Evolutionary conservation across 768 basidiomycete species (phyloP).

Genomic region (Hericium coralloides): DNA sequence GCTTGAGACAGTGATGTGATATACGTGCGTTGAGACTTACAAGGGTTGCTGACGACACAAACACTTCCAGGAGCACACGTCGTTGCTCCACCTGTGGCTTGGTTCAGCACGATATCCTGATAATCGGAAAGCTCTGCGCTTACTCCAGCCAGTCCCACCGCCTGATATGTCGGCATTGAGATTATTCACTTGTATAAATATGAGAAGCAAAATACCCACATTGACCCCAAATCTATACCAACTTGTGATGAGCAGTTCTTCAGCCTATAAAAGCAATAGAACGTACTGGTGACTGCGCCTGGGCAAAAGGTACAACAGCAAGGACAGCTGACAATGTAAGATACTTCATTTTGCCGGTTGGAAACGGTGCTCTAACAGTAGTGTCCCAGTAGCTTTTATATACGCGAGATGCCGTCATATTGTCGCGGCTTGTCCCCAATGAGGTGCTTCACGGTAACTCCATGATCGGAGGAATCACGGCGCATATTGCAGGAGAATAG

Average conservation of each 20-base stretch:
- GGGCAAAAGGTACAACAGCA: conserved; percentile 15
- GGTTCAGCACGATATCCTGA: neutral
- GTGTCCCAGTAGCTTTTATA: neutral
- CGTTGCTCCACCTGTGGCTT: conserved; percentile 17
- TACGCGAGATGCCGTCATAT: too few relatives aligned
- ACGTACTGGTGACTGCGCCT: conserved; percentile 17
- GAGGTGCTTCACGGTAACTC: neutral
- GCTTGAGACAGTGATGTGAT: neutral
- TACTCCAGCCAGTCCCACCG: conserved; percentile 21
- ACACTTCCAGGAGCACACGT: conserved; percentile 20
- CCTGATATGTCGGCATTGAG: neutral
- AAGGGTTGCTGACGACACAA: conserved; percentile 19
- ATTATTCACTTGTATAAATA: neutral
- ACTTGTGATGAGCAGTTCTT: neutral
- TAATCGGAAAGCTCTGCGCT: neutral
- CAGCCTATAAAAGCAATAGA: neutral
- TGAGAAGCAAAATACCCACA: conserved; percentile 6
- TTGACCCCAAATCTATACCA: conserved; percentile 17
- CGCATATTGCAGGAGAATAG: neutral
- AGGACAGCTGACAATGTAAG: conserved; percentile 13
- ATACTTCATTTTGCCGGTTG: conserved; percentile 12
- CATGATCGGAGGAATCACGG: neutral
- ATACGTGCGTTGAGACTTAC: conserved; percentile 8
- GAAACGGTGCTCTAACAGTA: neutral
- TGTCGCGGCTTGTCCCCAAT: neutral